These are phyloP conservation scores for Diaporthe sp. DNA, from an alignment of 2,329 filamentous ascomycete genomes.

Conservation along the genomic window DNA sequence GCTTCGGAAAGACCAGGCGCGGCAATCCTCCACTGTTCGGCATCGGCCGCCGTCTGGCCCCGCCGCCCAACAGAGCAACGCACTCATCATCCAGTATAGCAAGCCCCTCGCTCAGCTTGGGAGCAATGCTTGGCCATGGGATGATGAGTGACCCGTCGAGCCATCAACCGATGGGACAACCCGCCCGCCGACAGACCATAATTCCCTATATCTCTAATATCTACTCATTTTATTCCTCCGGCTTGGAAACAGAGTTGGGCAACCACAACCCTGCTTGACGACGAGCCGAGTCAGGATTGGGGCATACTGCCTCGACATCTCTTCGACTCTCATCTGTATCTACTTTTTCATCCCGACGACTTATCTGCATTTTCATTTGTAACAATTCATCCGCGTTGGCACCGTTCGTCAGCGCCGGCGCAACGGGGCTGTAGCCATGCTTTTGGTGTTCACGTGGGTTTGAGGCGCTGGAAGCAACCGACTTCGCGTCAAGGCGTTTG, in stretches of 20 bases:
- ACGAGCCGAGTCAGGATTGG: not conserved
- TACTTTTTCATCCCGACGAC: slow-evolving; percentile 31
- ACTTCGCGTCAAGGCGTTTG: slow-evolving; percentile 40
- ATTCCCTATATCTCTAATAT: slow-evolving; percentile 34
- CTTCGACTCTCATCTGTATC: slow-evolving; percentile 37
- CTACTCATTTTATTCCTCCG: slow-evolving; percentile 16
- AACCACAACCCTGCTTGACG: not conserved
- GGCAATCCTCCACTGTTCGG: not conserved
- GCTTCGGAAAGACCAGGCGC: not conserved
- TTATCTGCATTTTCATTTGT: slow-evolving; percentile 39
- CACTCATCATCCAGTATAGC: not conserved
- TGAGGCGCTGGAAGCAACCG: slow-evolving; percentile 37
- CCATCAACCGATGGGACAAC: not conserved
- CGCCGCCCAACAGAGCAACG: not conserved
- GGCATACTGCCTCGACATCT: not conserved
- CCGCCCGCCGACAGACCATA: slow-evolving; percentile 19
- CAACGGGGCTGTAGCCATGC: slow-evolving; percentile 31
- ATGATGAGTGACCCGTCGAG: not conserved
- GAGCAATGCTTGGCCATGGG: not conserved
- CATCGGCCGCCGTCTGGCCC: not conserved
- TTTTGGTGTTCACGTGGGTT: slow-evolving; percentile 26
- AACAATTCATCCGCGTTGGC: slow-evolving; percentile 34
- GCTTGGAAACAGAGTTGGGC: not conserved
- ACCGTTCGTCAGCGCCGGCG: slow-evolving; percentile 34
- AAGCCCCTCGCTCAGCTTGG: not conserved